A percentile compares a stretch with the other conserved stretches of the same genome.
Evolutionary conservation across 306 rosid species (phyloP).

Genomic region (Cyclanthera cordifolia): DNA sequence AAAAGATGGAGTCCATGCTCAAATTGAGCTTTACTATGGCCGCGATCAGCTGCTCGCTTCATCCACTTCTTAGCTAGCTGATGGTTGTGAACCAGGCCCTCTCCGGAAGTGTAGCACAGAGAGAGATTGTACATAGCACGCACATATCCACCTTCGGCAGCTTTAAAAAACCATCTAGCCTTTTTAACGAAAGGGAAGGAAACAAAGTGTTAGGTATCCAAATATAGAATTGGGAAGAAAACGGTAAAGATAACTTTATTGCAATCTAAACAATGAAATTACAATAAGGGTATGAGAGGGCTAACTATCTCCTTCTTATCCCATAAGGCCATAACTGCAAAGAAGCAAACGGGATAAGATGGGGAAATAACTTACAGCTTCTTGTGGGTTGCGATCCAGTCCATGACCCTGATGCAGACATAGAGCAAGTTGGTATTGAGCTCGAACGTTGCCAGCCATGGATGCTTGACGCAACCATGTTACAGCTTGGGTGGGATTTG

Average conservation of each 20-base stretch:
- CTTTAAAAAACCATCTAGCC: constrained; percentile 81
- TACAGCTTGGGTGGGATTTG: constrained; percentile 54
- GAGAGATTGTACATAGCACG: constrained; percentile 87
- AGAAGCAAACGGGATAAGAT: background rate
- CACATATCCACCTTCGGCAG: constrained; percentile 74
- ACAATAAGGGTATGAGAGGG: no score
- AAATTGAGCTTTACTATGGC: constrained; percentile 75
- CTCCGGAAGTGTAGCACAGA: constrained; percentile 63
- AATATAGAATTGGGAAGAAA: no score
- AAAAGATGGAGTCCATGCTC: constrained; percentile 75
- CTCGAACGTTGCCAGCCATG: constrained; percentile 45
- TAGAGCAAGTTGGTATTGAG: constrained; percentile 86
- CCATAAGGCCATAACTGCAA: no score
- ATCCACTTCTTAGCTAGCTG: constrained; percentile 67
- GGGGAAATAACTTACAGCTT: constrained; percentile 46
- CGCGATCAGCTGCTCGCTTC: constrained; percentile 85
- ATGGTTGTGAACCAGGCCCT: constrained; percentile 50
- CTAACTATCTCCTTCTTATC: no score
- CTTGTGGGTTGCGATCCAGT: constrained; percentile 29
- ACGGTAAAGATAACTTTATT: no score
- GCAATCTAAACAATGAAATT: no score
- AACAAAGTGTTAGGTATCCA: no score
- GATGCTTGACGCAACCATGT: constrained; percentile 61
- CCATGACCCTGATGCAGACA: constrained; percentile 65
- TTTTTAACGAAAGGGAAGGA: constrained; percentile 27